phyloP scores from a whole-genome alignment of 2,329 filamentous ascomycete species.

The Aureobasidium sp. region DNA sequence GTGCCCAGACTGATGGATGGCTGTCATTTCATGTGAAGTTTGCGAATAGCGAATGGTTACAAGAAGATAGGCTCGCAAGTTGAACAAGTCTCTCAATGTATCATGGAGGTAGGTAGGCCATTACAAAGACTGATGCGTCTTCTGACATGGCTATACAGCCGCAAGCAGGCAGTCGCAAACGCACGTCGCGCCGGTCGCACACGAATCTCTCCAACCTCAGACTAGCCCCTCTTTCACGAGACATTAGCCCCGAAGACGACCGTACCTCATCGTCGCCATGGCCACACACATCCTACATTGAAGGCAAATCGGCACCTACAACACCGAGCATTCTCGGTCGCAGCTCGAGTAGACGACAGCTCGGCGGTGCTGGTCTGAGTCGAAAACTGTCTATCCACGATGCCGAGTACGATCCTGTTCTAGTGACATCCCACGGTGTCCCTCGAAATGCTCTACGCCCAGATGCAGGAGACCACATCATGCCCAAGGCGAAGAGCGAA shows the following conservation, averaged over 20 bases:
- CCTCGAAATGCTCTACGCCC: neutral
- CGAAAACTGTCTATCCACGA: slow-evolving; percentile 23
- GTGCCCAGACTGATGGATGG: neutral
- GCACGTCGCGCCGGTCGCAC: slow-evolving; percentile 42
- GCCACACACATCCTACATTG: slow-evolving; percentile 36
- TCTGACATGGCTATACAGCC: neutral
- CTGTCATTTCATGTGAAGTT: neutral
- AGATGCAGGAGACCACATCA: slow-evolving; percentile 13
- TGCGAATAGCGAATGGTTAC: neutral
- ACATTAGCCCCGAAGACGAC: slow-evolving; percentile 19
- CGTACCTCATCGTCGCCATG: neutral
- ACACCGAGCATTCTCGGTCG: slow-evolving; percentile 40
- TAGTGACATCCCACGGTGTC: neutral
- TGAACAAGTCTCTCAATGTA: neutral
- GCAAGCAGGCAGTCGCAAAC: slow-evolving; percentile 11
- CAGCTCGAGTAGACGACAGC: slow-evolving; percentile 29
- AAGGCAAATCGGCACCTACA: slow-evolving; percentile 38
- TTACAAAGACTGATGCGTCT: neutral
- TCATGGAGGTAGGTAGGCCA: neutral
- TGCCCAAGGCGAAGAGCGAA: slow-evolving; percentile 40
- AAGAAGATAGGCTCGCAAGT: too few relatives aligned
- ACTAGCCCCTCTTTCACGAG: slow-evolving; percentile 48
- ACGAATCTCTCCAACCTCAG: slow-evolving; percentile 52
- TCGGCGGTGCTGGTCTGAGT: slow-evolving; percentile 24
- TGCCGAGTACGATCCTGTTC: slow-evolving; percentile 15